Percentiles rank a stretch among this genome's conserved stretches.
Evolutionary conservation across 345 rosid genomes (phyloP).

Genomic region (Iberis pinnata): DNA sequence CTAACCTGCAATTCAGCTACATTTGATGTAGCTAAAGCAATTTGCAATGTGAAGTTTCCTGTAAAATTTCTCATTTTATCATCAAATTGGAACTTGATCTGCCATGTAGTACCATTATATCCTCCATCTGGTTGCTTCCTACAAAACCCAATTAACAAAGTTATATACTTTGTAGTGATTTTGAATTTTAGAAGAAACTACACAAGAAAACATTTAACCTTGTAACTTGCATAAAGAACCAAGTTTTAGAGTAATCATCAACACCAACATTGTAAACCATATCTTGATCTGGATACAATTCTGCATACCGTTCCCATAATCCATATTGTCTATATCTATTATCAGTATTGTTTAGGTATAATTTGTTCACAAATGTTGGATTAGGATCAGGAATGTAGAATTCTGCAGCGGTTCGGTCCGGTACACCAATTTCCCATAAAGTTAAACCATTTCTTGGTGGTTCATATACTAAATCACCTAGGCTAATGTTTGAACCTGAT

Average conservation of each 20-base stretch:
- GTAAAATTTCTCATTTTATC: slow-evolving; percentile 19
- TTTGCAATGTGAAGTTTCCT: slow-evolving; percentile 35
- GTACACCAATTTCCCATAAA: slow-evolving; percentile 89
- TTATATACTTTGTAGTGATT: not conserved
- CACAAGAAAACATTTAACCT: too few species aligned
- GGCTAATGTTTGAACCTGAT: slow-evolving; percentile 38
- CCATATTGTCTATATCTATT: slow-evolving; percentile 80
- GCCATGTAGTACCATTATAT: slow-evolving; percentile 66
- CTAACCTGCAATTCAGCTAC: slow-evolving; percentile 47
- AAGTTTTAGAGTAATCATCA: slow-evolving; percentile 54
- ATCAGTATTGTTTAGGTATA: slow-evolving; percentile 42
- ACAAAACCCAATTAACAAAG: slow-evolving; percentile 11
- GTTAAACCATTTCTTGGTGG: slow-evolving; percentile 86
- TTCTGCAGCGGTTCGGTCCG: slow-evolving; percentile 78
- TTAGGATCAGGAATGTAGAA: slow-evolving; percentile 79
- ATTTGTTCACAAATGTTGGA: slow-evolving; percentile 49
- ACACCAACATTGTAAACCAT: slow-evolving; percentile 53
- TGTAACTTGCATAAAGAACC: slow-evolving; percentile 83
- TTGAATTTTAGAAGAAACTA: not conserved
- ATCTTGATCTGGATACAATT: slow-evolving; percentile 62
- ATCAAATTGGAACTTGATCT: slow-evolving; percentile 45
- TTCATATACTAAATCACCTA: slow-evolving; percentile 58
- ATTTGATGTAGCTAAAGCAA: slow-evolving; percentile 58
- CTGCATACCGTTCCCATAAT: slow-evolving; percentile 87
- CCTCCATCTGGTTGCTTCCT: slow-evolving; percentile 44